Conservation (phyloP, 106 monocot species). For the Dioscorea zingiberensis region DNA sequence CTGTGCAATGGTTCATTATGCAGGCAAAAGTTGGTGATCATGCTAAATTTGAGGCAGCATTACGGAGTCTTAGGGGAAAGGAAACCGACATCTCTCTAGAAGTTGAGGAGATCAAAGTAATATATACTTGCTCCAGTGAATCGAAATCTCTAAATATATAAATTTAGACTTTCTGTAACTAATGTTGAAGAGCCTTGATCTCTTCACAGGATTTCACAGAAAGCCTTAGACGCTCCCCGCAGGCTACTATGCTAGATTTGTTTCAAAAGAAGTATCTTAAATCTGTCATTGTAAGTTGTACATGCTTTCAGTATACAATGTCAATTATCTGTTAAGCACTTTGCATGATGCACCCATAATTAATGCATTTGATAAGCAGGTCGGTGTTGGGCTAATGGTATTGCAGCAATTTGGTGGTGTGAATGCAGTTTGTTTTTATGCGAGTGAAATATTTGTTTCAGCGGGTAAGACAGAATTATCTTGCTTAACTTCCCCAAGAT, state of each 20-base stretch:
- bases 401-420: constrained; percentile 61
- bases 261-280: constrained; percentile 46
- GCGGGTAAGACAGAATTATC: constrained; percentile 12
- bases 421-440: constrained; percentile 42
- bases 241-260: constrained; percentile 29
- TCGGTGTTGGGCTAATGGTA: constrained; percentile 60
- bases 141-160: not conserved
- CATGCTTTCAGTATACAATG: not conserved
- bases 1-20: not conserved
- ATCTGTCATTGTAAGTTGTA: constrained; percentile 27
- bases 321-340: too few relatives aligned
- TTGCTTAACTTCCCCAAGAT: not conserved
- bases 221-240: constrained; percentile 19
- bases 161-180: too few relatives aligned
- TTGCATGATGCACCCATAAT: not conserved
- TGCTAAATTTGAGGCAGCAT: constrained; percentile 2
- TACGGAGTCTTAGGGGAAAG: constrained; percentile 1
- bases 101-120: constrained; percentile 5
- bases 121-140: not conserved
- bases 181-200: not conserved
- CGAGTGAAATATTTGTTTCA: constrained; percentile 20
- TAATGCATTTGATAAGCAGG: constrained; percentile 10
- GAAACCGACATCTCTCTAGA: not conserved
- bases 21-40: constrained; percentile 34
- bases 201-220: constrained; percentile 41